Conservation (phyloP, 2,329 filamentous ascomycete genomes). For the Simplicillium aogashimaense region DNA sequence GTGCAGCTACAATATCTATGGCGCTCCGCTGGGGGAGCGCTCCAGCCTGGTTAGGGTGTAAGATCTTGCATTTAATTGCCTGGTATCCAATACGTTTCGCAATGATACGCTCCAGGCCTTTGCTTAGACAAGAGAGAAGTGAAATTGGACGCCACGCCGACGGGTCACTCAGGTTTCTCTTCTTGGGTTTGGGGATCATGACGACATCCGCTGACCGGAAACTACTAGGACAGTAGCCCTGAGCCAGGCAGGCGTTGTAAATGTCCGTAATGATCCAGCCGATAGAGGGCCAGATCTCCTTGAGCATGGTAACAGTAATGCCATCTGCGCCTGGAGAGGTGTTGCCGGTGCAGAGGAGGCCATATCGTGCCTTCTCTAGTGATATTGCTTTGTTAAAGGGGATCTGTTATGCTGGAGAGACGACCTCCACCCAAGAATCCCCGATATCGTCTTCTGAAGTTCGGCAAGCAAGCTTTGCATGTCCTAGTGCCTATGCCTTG, state of each 20-base stretch:
- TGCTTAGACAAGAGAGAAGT: constrained; percentile 15
- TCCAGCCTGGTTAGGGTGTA: constrained; percentile 11
- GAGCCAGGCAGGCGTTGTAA: constrained; percentile 3
- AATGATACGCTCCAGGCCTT: constrained; percentile 15
- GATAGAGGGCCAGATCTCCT: constrained; percentile 1
- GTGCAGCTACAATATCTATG: constrained; percentile 9
- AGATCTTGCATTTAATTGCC: constrained; percentile 10
- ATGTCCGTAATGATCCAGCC: constrained; percentile 1
- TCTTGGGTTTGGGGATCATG: constrained; percentile 14
- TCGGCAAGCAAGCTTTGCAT: constrained; percentile 7
- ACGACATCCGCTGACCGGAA: constrained; percentile 13
- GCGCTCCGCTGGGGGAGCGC: constrained; percentile 13
- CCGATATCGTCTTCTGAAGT: constrained; percentile 8
- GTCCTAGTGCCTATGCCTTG: constrained; percentile 9
- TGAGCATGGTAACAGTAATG: constrained; percentile 11
- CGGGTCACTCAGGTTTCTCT: constrained; percentile 9
- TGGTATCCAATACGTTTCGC: constrained; percentile 11
- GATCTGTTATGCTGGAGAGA: constrained; percentile 4
- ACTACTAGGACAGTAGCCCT: constrained; percentile 10
- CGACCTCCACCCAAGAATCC: constrained; percentile 6
- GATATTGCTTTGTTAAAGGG: constrained; percentile 8
- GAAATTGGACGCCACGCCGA: constrained; percentile 14
- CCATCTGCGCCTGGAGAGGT: constrained; percentile 11
- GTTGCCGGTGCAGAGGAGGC: constrained; percentile 10
- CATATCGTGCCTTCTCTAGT: constrained; percentile 8